Conservation (phyloP, 192 early-diverging fungal species). For the Coemansia sp. region DNA sequence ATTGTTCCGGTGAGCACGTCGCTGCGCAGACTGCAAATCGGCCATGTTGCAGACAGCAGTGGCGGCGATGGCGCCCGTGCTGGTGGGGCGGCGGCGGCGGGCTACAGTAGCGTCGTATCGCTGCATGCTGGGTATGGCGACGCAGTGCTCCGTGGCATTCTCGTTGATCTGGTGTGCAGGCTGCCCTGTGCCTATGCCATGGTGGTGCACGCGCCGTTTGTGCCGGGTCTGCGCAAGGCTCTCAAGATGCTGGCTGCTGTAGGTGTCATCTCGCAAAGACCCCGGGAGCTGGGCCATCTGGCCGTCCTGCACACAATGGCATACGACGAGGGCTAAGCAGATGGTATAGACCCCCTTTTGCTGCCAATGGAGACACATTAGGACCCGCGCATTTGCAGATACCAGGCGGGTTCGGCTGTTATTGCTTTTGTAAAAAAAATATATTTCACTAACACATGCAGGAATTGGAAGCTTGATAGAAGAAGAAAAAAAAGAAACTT, state of each 20-base stretch:
- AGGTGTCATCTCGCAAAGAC: background rate
- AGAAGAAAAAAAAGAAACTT: constrained; percentile 1
- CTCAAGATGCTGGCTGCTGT: constrained; percentile 3
- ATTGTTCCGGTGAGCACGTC: background rate
- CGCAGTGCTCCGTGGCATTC: background rate
- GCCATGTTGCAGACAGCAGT: background rate
- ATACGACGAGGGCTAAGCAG: background rate
- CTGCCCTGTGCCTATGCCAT: background rate
- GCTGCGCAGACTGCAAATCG: background rate
- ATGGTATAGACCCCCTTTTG: background rate
- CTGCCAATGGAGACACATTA: no score
- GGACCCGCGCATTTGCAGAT: no score
- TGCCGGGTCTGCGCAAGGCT: background rate
- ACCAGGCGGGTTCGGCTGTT: no score
- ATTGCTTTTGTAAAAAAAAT: no score
- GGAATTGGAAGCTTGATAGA: no score
- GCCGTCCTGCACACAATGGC: background rate
- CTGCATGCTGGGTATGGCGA: background rate
- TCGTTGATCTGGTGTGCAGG: constrained; percentile 1
- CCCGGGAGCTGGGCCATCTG: background rate
- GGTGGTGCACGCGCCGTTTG: background rate
- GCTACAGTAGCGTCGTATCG: background rate
- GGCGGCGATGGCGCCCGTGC: background rate
- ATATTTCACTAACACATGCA: no score
- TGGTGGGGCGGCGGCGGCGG: background rate